phyloP scores from a whole-genome alignment of 2,329 filamentous ascomycete species.

The Cytospora mali region DNA sequence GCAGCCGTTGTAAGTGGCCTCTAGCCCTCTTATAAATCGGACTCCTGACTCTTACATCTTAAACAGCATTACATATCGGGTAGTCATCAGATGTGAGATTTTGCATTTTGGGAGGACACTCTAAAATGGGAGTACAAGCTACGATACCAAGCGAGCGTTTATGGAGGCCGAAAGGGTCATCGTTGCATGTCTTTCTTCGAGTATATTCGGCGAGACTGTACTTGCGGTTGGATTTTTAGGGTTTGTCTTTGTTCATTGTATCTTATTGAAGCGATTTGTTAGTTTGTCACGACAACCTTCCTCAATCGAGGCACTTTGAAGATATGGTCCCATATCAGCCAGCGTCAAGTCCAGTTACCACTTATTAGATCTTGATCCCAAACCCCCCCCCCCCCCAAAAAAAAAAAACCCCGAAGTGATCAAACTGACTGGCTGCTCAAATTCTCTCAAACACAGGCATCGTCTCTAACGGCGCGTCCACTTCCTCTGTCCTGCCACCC shows the following conservation, averaged over 20 bases:
- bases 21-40: neutral
- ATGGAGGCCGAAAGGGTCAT: neutral
- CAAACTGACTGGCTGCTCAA: neutral
- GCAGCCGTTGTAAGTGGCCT: neutral
- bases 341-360: neutral
- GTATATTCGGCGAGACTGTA: neutral
- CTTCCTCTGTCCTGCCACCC: slow-evolving; percentile 22
- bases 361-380: neutral
- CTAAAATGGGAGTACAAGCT: neutral
- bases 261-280: neutral
- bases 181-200: slow-evolving; percentile 2
- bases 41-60: neutral
- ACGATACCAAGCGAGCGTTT: neutral
- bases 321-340: neutral
- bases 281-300: neutral
- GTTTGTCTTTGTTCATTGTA: neutral
- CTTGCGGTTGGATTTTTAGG: neutral
- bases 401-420: too few species aligned
- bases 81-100: neutral
- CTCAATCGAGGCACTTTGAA: neutral
- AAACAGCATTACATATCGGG: neutral
- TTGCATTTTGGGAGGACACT: neutral
- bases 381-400: too few species aligned
- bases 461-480: slow-evolving; percentile 24
- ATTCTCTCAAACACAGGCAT: slow-evolving; percentile 26